Percentiles rank a stretch among this genome's conserved stretches.
Conservation (phyloP, 2,329 filamentous ascomycete species). For the Emergomyces pasteurianus region DNA sequence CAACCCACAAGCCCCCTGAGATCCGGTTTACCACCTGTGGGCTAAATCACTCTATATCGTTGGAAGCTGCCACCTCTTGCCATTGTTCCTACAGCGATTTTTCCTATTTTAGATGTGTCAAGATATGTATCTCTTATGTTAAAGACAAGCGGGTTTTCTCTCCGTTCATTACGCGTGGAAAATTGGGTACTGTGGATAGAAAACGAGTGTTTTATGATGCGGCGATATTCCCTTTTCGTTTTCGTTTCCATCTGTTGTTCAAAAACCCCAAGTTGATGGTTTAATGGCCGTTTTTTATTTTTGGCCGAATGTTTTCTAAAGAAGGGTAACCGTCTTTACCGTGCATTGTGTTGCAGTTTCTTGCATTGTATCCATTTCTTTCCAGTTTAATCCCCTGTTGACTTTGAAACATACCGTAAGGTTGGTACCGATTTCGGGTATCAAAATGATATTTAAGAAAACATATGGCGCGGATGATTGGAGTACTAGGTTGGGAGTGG, state of each 20-base stretch:
- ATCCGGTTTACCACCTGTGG: not conserved
- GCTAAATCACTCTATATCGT: not conserved
- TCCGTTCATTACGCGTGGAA: not conserved
- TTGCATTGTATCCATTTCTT: not conserved
- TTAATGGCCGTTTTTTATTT: not conserved
- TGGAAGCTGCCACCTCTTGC: not conserved
- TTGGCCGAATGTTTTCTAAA: not conserved
- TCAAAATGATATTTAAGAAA: not conserved
- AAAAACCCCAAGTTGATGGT: not conserved
- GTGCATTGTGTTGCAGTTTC: not conserved
- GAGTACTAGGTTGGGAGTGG: not conserved
- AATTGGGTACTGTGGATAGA: not conserved
- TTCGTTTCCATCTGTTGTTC: not conserved
- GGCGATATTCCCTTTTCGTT: not conserved
- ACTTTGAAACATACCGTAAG: not conserved
- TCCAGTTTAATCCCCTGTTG: not conserved
- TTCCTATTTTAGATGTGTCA: not conserved
- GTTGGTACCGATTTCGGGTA: conserved; percentile 1
- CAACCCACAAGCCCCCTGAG: not conserved
- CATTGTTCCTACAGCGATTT: not conserved
- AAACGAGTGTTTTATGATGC: not conserved
- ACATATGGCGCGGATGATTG: not conserved
- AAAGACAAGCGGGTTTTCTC: not conserved
- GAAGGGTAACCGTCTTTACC: not conserved
- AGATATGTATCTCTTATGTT: not conserved